Conservation (phyloP, 768 basidiomycete genomes). For the Suillus bovinus region DNA sequence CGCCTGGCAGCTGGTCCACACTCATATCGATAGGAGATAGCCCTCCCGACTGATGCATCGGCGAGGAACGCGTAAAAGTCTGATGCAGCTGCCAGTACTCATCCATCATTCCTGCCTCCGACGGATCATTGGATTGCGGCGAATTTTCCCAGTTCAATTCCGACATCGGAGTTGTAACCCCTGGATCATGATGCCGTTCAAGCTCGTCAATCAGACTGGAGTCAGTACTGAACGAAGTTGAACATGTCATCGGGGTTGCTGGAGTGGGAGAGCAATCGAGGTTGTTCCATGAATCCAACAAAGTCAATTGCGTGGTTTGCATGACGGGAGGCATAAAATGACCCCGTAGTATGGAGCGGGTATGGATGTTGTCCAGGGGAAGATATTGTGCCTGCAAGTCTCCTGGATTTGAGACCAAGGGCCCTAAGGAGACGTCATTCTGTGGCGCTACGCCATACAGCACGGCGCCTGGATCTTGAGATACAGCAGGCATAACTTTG, state of each 20-base stretch:
- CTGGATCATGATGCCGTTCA: not conserved
- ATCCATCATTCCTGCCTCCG: not conserved
- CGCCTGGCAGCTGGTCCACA: not conserved
- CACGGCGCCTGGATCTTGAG: not conserved
- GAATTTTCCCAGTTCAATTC: not conserved
- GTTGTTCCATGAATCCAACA: not conserved
- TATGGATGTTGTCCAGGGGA: no score
- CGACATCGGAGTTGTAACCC: not conserved
- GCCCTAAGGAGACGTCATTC: no score
- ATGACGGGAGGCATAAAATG: not conserved
- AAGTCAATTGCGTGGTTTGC: not conserved
- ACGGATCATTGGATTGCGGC: not conserved
- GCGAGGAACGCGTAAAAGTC: no score
- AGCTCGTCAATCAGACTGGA: not conserved
- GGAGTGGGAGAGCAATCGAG: not conserved
- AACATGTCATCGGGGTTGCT: not conserved
- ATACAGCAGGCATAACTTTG: not conserved
- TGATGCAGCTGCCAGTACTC: not conserved
- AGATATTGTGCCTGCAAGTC: not conserved
- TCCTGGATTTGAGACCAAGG: not conserved
- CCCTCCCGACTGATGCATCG: conserved; percentile 2
- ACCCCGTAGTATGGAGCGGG: not conserved
- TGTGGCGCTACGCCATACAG: not conserved
- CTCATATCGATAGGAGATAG: conserved; percentile 4
- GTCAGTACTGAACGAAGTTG: not conserved